Base-by-base conservation (phyloP, 2,329 filamentous ascomycete species). In the Exophiala calicioides region DNA sequence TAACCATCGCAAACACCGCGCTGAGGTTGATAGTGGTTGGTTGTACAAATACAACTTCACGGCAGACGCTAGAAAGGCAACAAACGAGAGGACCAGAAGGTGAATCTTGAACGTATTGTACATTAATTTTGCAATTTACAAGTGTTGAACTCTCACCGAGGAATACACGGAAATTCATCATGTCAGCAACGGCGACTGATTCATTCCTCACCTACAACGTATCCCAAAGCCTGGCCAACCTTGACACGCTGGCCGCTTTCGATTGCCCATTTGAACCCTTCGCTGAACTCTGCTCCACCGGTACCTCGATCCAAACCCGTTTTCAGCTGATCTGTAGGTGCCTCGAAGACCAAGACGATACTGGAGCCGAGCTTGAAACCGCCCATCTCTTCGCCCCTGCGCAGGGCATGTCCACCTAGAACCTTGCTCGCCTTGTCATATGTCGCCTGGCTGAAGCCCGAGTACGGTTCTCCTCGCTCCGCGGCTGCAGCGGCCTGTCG, bases 361-460 rank as follows among this genome's bases (percentile, higher is more conserved):
- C 91, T 95, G 66, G 89, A 95, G 15, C 93, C 93, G 3, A 98
- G 77, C 72, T 94, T 89, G 71, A 98, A 98, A 0, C 93, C 94
- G 44, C 93, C 93, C 90, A 98, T 97, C 69, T 98, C 93, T 64
- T 97, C 91, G 26, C 93, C 93, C 33, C 87, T 79, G 54, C 84
- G 81, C 44, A 98, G 72, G 1, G 91, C 86, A 65, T 97, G 84
- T 2, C 94, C 93, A 15, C 82, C 81, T 0, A 98, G 76, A 2
- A 95, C 79, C 3, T 76, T 70, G 61, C 87, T 94, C 1, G 91
- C 88, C 12, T 76, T 77, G 34, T 80, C 80, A 63, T 98, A 98
- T 2, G 86, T 90, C 5, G 93, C 94, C 70, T 98, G 93, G 0
- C 88, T 83, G 63, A 90, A 98, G 1, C 93, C 93, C n/a, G 82